Base-by-base conservation (phyloP, 2,329 filamentous ascomycete species). In the Arthrobotrys pseudoclavata region DNA sequence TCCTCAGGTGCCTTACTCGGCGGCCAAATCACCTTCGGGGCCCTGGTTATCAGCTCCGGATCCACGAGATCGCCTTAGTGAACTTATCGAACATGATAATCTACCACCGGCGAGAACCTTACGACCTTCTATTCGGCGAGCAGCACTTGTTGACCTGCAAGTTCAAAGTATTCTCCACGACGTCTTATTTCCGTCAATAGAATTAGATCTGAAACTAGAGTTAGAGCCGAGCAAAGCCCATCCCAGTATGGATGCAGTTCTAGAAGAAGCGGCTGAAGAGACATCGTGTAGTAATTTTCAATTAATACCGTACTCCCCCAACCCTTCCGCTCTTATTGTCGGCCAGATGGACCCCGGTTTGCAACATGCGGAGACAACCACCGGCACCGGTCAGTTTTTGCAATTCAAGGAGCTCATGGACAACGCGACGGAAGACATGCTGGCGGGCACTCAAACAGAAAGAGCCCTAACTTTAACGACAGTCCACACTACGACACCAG, bases 61-160 rank as follows among this genome's bases (percentile, higher is more conserved):
- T 53, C 34, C 60, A 22, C 57, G 18, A 5, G 34, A 60, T 12
- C 71, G 64, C n/a, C 47, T 76, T 6, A 53, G 40, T 29, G 34
- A 76, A 13, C 64, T 76, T 15, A 76, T 76, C 15, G 15, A 60
- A 31, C 40, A 63, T 42, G 71, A 61, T 12, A 69, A 42, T 4
- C 31, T 60, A 42, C 55, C 31, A 60, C 55, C 55, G 1, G 20
- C 34, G 5, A 29, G 55, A 24, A n/a, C 18, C 34, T n/a, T 26
- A 26, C 55, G 34, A 4, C 13, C 55, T 4, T 60, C 34, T 3
- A 42, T 1, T 42, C 55, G 20, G 12, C 55, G 55, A 6, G 34
- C 55, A 26, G 31, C 55, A 24, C 24, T 42, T 42, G 31, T 60
- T 31, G 55, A 60, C 10, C 34, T 42, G 20, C 55, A 60, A 20